Conservation (phyloP, 2,329 filamentous ascomycete species). For the Zymoseptoria crescenta region DNA sequence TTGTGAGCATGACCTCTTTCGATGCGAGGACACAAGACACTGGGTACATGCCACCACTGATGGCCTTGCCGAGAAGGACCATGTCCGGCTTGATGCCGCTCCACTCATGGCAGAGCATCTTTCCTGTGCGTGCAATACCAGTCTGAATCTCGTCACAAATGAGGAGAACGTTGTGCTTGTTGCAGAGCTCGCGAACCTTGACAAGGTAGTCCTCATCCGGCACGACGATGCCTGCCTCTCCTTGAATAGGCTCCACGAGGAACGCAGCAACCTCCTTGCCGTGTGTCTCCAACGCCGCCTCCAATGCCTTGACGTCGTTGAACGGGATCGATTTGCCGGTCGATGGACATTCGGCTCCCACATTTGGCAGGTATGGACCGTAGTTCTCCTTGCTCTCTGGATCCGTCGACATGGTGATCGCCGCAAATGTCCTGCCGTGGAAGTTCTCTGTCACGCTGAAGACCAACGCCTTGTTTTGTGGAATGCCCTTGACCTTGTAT, state of each 20-base stretch:
- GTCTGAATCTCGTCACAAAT: conserved; percentile 99
- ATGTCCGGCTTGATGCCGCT: conserved; percentile 90
- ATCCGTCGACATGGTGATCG: conserved; percentile 90
- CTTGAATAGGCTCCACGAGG: conserved; percentile 93
- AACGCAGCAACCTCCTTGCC: conserved; percentile 84
- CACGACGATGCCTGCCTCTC: conserved; percentile 93
- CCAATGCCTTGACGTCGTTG: conserved; percentile 75
- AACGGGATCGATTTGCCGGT: conserved; percentile 75
- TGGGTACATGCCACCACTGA: conserved; percentile 98
- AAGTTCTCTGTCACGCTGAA: conserved; percentile 88
- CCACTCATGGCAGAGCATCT: conserved; percentile 92
- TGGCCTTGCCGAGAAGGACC: conserved; percentile 91
- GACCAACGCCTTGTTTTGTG: conserved; percentile 72
- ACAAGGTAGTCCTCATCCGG: conserved; percentile 82
- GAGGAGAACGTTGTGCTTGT: conserved; percentile 88
- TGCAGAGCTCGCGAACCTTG: conserved; percentile 75
- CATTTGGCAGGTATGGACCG: conserved; percentile 84
- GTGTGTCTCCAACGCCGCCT: conserved; percentile 68
- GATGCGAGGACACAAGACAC: conserved; percentile 84
- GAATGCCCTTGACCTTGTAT: conserved; percentile 90
- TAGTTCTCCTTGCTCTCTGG: conserved; percentile 96
- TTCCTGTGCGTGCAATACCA: conserved; percentile 88
- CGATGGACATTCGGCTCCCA: conserved; percentile 68
- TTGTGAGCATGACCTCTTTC: conserved; percentile 87
- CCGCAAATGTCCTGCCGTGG: conserved; percentile 93